Percentiles rank a stretch among this genome's conserved stretches.
Evolutionary conservation across 768 basidiomycete species (phyloP).

Genomic region (Serendipita sp.): DNA sequence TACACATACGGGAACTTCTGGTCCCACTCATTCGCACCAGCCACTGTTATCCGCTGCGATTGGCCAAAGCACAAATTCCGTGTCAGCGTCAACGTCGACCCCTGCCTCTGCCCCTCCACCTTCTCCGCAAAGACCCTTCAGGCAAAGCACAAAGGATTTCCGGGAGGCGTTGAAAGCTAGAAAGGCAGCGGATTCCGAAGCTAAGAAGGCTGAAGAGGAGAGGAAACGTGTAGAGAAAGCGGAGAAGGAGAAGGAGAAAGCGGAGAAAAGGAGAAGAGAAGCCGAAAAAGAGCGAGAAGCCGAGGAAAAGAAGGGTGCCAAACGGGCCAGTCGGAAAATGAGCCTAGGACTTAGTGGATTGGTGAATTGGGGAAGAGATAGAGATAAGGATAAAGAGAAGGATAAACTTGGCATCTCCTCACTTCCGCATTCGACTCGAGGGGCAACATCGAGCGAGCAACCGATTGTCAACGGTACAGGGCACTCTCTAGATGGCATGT

Average conservation of each 20-base stretch:
- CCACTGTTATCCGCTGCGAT: neutral
- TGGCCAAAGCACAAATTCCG: neutral
- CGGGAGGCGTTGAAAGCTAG: neutral
- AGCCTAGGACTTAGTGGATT: neutral
- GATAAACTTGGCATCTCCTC: neutral
- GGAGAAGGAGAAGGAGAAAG: neutral
- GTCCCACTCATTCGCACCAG: neutral
- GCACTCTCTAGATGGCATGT: too few relatives aligned
- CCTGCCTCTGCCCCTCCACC: neutral
- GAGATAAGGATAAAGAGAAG: neutral
- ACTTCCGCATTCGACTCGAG: neutral
- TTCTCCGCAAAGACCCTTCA: neutral
- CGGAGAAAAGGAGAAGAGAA: neutral
- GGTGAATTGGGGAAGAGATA: neutral
- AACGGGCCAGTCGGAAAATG: conserved; percentile 2
- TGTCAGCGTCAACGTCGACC: neutral
- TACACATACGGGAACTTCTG: neutral
- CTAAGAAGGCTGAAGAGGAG: neutral
- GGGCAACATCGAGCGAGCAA: neutral
- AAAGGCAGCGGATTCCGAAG: neutral
- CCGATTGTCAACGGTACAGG: too few relatives aligned
- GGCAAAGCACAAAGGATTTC: conserved; percentile 3
- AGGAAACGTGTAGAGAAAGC: neutral
- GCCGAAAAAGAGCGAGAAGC: neutral
- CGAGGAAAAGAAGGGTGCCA: neutral